Evolutionary conservation across 192 early-diverging fungal species (phyloP).

Genomic region (Pilaira anomala): DNA sequence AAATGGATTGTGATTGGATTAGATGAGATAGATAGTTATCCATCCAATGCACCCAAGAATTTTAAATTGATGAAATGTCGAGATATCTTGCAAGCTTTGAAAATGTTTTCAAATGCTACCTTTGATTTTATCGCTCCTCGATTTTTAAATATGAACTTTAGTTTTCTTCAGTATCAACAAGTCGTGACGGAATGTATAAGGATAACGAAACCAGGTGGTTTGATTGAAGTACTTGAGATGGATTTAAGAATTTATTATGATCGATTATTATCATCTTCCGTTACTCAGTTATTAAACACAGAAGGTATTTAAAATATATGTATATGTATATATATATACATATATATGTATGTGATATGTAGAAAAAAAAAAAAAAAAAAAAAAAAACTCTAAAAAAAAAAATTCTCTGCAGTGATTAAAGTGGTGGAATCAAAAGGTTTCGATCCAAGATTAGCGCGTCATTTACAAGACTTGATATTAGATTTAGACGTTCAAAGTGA

Average conservation of each 20-base stretch:
- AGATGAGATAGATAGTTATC: constrained; percentile 9
- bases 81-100: constrained; percentile 8
- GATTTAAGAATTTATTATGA: constrained; percentile 26
- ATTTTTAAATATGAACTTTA: constrained; percentile 11
- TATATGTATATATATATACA: constrained; percentile 2
- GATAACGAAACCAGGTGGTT: constrained; percentile 24
- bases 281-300: constrained; percentile 19
- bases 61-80: constrained; percentile 22
- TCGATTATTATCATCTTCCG: not conserved
- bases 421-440: constrained; percentile 14
- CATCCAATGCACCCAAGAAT: constrained; percentile 17
- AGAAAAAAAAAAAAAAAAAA: not conserved
- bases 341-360: not conserved
- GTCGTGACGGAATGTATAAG: constrained; percentile 20
- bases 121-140: constrained; percentile 23
- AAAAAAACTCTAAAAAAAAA: not conserved
- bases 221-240: constrained; percentile 32
- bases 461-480: constrained; percentile 5
- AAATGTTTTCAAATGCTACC: constrained; percentile 7
- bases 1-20: constrained; percentile 18
- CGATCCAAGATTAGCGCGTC: constrained; percentile 14
- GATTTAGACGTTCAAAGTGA: not conserved
- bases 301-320: constrained; percentile 20
- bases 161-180: constrained; percentile 12
- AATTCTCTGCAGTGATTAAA: constrained; percentile 2